Evolutionary conservation across 1,284 basidiomycete genomes (phyloP), one percentile per base, ranked within the genome.

Genomic region (Xanthoconium separans): DNA sequence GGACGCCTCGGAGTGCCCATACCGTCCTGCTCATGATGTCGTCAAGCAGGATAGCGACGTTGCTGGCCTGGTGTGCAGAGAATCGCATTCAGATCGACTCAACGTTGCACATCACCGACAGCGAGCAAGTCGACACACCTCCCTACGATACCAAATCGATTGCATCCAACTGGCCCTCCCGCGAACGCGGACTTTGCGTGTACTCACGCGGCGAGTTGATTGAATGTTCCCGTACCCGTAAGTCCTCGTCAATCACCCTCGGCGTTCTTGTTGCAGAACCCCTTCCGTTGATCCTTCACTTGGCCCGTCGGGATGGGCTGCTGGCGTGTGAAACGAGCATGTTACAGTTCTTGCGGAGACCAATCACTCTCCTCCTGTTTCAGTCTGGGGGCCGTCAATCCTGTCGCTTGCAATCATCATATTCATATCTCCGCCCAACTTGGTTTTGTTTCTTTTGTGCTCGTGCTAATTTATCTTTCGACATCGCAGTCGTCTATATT

Each of bases 401-500:
- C 45, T 49, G 29, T 30, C 20, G 44, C 50, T 45, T 20, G 45
- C 31, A 48, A 51, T 49, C 24, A 31, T 31, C 29, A 18, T 13
- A 31, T 42, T 43, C 36, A 39, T 48, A 50, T 49, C 50, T 24
- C 44, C 37, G 15, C 37, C 16, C 45, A n/a, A 18, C 20, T 50
- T 40, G 30, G 48, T 27, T 43, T 34, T 33, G 13, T 16, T 50
- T 51, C 36, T 48, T 34, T 29, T 3, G 39, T 55, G 34, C 63
- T 68, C 4, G 36, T 55, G 34, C 63, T 68, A 34, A 70, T 47
- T 29, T 22, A 37, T 58, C 47, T 31, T 47, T 47, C 30, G 45
- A n/a, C 13, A 40, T 54, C 33, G 18, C 58, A 91, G 89, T 90
- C 48, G 85, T 83, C 15, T 73, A 74, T 41, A 89, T 91, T 57